Conservation (phyloP, 139 green algal species). For the Haematococcus lacustris region DNA sequence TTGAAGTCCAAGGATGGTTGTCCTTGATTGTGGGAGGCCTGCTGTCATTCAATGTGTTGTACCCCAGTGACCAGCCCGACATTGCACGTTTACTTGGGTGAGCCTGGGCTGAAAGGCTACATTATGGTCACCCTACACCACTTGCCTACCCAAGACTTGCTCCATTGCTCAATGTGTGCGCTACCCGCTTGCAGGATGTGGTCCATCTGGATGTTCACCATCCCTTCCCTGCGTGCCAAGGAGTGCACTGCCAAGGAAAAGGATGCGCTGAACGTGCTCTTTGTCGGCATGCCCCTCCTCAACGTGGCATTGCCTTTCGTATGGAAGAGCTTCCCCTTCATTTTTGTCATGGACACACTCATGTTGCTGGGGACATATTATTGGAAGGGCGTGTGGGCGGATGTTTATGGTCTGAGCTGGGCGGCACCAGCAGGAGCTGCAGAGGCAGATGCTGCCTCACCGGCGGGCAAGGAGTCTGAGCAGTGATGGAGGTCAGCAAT, state of each 20-base stretch:
- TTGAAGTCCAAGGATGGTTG: slow-evolving; percentile 80
- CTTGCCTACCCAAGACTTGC: too few relatives aligned
- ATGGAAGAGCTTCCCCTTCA: slow-evolving; percentile 88
- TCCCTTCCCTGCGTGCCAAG: slow-evolving; percentile 83
- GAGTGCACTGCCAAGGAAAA: slow-evolving; percentile 90
- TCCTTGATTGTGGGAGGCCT: slow-evolving; percentile 61
- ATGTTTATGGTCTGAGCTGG: slow-evolving; percentile 14
- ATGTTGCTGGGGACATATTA: slow-evolving; percentile 66
- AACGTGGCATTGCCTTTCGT: slow-evolving; percentile 91
- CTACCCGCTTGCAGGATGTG: slow-evolving; percentile 76
- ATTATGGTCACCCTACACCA: background rate
- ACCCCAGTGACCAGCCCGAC: slow-evolving; percentile 83
- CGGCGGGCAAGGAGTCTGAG: too few relatives aligned
- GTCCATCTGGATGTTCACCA: slow-evolving; percentile 95
- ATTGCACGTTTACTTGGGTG: slow-evolving; percentile 88
- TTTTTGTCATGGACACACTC: slow-evolving; percentile 81
- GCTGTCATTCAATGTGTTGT: slow-evolving; percentile 93
- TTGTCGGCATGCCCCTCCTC: slow-evolving; percentile 82
- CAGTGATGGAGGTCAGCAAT: too few relatives aligned
- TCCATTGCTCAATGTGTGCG: background rate
- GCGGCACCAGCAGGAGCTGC: too few relatives aligned
- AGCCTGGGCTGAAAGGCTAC: slow-evolving; percentile 6
- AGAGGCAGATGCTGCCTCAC: too few relatives aligned
- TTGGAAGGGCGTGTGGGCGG: slow-evolving; percentile 61
- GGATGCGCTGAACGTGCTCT: slow-evolving; percentile 93